Base-by-base conservation (phyloP, 139 green algal genomes). In the Prasinococcaceae sp. region DNA sequence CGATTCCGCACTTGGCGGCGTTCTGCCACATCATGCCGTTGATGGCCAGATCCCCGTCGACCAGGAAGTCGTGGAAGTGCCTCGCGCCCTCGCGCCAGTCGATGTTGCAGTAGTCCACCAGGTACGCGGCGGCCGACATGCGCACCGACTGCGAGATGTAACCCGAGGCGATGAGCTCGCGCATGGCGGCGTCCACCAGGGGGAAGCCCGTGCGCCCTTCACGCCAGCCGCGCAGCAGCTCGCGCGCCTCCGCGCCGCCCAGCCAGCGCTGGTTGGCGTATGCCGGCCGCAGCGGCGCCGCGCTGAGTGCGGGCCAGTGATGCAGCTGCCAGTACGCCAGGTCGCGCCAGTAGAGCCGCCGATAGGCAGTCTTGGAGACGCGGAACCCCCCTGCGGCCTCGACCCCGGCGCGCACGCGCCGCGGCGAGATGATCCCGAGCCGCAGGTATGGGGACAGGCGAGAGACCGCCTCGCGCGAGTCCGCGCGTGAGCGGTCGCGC, bases 21-120 rank as follows among this genome's bases (percentile, higher is more conserved):
- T 85, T 85, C 47, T 81, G 72, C 70, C 78, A 83, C 78, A 86
- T 86, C 72, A 83, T 81, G 27, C 30, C 39, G 54, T 86, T 81
- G 55, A 86, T 80, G 0, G 78, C 75, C 27, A 78, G 55, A 62
- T 88, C 79, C 22, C 69, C 79, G 49, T 84, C 76, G 43, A 83
- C 63, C 28, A 82, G 66, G 2, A 65, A 76, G 55, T 79, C 58
- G 37, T 81, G 68, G 56, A 85, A 82, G 74, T 72, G 82, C 26
- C 37, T 36, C 12, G 68, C 68, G 30, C 78, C 78, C 38, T 73
- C 55, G 2, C 50, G 30, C 77, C 77, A 85, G 24, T 65, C 24
- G 4, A 85, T 55, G 65, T 65, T 68, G 20, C 71, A 56, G 52
- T 74, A 73, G 51, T 79, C 72, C 12, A 53, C 61, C 22, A 78